Base-by-base conservation (phyloP, 1,284 basidiomycete genomes). In the Thelephora terrestris region DNA sequence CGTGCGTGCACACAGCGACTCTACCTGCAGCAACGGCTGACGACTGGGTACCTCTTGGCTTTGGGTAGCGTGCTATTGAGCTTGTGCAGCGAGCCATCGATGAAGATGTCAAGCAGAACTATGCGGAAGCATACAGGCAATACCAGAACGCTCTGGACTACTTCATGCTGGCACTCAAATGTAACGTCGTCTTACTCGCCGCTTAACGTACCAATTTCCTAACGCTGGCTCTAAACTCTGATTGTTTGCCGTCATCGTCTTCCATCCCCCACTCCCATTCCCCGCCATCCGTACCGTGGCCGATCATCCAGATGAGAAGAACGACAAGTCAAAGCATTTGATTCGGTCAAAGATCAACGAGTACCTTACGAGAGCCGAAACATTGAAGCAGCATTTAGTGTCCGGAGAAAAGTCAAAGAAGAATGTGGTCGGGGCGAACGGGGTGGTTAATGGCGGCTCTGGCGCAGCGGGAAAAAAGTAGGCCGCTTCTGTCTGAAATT, bases 71-170 rank as follows among this genome's bases (percentile, higher is more conserved):
- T 65, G 95, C 94, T 32, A 93, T 98, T 61, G 89, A 92, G 61
- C 82, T 97, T 54, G 93, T 98, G 40, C 90, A 95, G 68, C 80
- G 82, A 58, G 95, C 95, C 47, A 97, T 98, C 64, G 93, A 97
- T 57, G 89, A 91, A 58, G 95, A 99, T 71, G 77, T 79, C 56
- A 93, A 93, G 65, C 86, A 91, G 67, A 91, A 97, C 68, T 99
- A 97, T 68, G 71, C 79, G 40, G 92, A 95, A 62, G 93, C 94
- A 17, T 95, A 91, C 78, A 94, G 91, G 71, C 81, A 85, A 57
- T 93, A 92, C 67, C 87, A 90, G 71, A 96, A 98, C 74, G 79
- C 91, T 3, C 77, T 99, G 51, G 95, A 99, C 64, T 99, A 96
- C 69, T 99, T 99, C 66, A 93, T 98, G 87, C 86, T 98, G 69